These are phyloP conservation scores for Gardenia jasminoides DNA, from an alignment of 257 asterid genomes.

Conservation along the genomic window DNA sequence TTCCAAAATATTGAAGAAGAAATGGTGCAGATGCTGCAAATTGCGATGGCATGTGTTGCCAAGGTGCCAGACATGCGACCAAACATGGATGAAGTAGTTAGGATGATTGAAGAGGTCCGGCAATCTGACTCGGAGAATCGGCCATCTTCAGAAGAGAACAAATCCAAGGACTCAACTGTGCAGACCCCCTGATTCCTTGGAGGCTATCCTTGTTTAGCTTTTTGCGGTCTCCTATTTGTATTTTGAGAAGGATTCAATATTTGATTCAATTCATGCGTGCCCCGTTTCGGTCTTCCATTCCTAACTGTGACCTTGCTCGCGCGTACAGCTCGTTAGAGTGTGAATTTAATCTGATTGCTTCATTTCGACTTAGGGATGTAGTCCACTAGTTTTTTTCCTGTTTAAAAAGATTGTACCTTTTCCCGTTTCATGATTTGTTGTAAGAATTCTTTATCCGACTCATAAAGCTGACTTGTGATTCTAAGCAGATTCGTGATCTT, in stretches of 20 bases:
- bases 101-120: constrained; percentile 83
- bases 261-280: constrained; percentile 19
- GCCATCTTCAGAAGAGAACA: constrained; percentile 70
- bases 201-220: constrained; percentile 5
- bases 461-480: not conserved
- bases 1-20: constrained; percentile 81
- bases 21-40: constrained; percentile 96
- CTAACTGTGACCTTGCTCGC: constrained; percentile 13
- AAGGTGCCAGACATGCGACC: constrained; percentile 88
- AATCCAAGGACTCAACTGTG: constrained; percentile 66
- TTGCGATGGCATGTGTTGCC: constrained; percentile 86
- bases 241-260: constrained; percentile 20
- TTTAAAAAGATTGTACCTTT: constrained; percentile 3
- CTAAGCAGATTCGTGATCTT: not conserved
- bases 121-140: constrained; percentile 77
- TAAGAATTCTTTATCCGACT: constrained; percentile 6
- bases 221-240: constrained; percentile 18
- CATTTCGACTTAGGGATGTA: constrained; percentile 14
- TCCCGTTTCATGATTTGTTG: constrained; percentile 7
- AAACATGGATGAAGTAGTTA: constrained; percentile 70
- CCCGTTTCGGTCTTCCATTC: constrained; percentile 13
- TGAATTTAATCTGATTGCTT: constrained; percentile 19
- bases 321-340: constrained; percentile 17
- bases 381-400: constrained; percentile 14
- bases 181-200: constrained; percentile 41